Conservation (phyloP, 2,329 filamentous ascomycete genomes). For the Thermothelomyces thermophilus region DNA sequence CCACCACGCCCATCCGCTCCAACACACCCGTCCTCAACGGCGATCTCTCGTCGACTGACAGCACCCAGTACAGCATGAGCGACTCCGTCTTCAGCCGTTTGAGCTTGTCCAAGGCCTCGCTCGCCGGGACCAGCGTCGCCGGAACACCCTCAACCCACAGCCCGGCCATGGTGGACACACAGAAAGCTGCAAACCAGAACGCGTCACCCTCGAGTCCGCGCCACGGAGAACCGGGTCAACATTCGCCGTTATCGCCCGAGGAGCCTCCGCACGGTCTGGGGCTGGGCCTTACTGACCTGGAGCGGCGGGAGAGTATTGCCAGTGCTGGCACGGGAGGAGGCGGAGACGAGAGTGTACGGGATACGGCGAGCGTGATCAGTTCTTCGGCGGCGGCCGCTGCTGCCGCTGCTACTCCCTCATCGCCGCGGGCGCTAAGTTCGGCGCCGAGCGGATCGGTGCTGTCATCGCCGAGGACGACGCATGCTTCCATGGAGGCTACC, state of each 20-base stretch:
- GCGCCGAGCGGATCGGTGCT: slow-evolving; percentile 28
- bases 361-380: slow-evolving; percentile 18
- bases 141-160: slow-evolving; percentile 25
- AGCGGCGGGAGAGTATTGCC: slow-evolving; percentile 16
- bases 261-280: slow-evolving; percentile 11
- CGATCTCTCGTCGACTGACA: slow-evolving; percentile 37
- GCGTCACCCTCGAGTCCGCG: background rate
- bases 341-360: slow-evolving; percentile 5
- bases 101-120: slow-evolving; percentile 28
- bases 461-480: slow-evolving; percentile 29
- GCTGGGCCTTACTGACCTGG: slow-evolving; percentile 13
- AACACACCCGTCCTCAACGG: slow-evolving; percentile 32
- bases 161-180: slow-evolving; percentile 19
- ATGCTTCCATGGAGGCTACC: slow-evolving; percentile 17
- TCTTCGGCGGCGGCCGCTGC: slow-evolving; percentile 2
- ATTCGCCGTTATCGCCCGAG: background rate
- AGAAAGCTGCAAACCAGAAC: background rate
- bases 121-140: slow-evolving; percentile 29
- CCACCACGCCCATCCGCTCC: slow-evolving; percentile 33
- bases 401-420: background rate
- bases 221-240: background rate
- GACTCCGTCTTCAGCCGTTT: slow-evolving; percentile 37
- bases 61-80: slow-evolving; percentile 33
- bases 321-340: background rate
- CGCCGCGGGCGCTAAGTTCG: slow-evolving; percentile 14